Base-by-base conservation (phyloP, 176 grass and related monocot genomes). In the Oryza longistaminata region DNA sequence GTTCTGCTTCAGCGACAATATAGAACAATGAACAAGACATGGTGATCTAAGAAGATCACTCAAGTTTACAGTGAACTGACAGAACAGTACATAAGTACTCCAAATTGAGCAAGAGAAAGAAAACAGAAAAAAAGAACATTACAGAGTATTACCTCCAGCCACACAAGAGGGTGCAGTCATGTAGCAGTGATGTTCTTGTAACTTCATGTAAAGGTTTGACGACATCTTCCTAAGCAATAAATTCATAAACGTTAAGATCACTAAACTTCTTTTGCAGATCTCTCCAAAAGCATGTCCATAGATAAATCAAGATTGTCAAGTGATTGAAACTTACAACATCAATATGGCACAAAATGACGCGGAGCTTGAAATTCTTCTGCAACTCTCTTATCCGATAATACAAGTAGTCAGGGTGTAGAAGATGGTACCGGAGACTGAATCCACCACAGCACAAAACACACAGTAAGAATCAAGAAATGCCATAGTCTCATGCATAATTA, bases 371-470 rank as follows among this genome's bases (percentile, higher is more conserved):
- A 87, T 93, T 95, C 83, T 90, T 95, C 64, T 98, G 93, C 78
- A 95, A 50, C 68, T 98, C 96, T 81, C 88, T 98, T 87, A 95
- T 95, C 72, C 96, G 76, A 90, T 95, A 98, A 35, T 95, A 98
- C 37, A 98, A 92, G 88, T 98, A 98, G 53, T 98, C 96, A 7
- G 93, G 96, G 80, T 98, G 93, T 40, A 98, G 93, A 81, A 98
- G 93, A 85, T 98, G 96, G 81, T 98, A 98, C 19, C 93, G 88
- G 33, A 94, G 85, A 89, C 96, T 98, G 88, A 84, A 91, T 80
- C 53, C 69, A 78, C 9, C 24, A 25, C 46, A 72, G 61, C 22
- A 77, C 68, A 76, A 72, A 86, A 3, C 66, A 52, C 39, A 65
- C 11, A 11, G 42, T 66, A 71, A 88, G 33, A 76, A 83, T 68